phyloP scores from a whole-genome alignment of 305 asterid species.

The Fraxinus platypoda region DNA sequence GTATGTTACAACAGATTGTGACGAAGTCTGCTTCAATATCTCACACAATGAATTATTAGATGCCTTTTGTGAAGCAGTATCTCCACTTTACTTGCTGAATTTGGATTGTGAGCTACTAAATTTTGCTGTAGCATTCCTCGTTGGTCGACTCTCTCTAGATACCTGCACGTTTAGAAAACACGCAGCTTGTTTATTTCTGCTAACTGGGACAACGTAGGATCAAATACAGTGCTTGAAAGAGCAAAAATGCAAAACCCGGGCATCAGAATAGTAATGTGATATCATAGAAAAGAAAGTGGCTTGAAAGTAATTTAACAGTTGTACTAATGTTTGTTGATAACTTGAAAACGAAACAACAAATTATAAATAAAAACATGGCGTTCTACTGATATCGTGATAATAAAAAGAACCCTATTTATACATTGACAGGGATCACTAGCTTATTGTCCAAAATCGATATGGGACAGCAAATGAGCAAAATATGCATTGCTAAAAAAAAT shows the following conservation, averaged over 20 bases:
- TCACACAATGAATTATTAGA: constrained; percentile 63
- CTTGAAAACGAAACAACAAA: background rate
- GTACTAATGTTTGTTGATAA: background rate
- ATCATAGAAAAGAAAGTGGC: background rate
- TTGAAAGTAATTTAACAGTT: background rate
- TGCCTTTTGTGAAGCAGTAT: constrained; percentile 31
- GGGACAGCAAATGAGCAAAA: background rate
- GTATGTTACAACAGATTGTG: no score
- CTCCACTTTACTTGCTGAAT: constrained; percentile 33
- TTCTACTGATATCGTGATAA: background rate
- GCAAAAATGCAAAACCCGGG: background rate
- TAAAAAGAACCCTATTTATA: background rate
- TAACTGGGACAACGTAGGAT: background rate
- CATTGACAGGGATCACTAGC: background rate
- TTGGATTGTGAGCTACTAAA: constrained; percentile 50
- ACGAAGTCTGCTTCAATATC: constrained; percentile 62
- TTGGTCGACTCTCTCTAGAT: constrained; percentile 40
- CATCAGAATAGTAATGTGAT: background rate
- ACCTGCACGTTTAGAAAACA: constrained; percentile 41
- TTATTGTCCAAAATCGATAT: background rate
- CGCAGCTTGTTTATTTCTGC: background rate
- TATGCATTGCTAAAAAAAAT: background rate
- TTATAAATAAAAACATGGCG: background rate
- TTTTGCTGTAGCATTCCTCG: constrained; percentile 40
- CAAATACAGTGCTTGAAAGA: background rate